These are phyloP conservation scores for Suillus fuscotomentosus DNA, from an alignment of 768 basidiomycete species.

Conservation along the genomic window DNA sequence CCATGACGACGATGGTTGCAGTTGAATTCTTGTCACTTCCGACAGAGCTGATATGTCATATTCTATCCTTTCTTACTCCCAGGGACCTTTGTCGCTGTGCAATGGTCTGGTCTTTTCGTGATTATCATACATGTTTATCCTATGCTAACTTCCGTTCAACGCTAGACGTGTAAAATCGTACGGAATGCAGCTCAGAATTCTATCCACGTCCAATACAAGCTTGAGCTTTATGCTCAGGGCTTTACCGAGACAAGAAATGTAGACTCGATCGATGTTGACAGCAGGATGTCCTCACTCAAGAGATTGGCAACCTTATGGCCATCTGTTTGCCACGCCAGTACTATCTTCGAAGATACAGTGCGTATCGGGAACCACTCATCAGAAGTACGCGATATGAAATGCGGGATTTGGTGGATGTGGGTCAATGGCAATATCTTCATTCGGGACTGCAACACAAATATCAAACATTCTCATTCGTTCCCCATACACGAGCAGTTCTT, in stretches of 20 bases:
- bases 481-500: not conserved
- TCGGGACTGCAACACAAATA: not conserved
- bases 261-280: not conserved
- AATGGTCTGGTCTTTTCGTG: not conserved
- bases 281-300: not conserved
- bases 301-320: not conserved
- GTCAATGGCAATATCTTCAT: not conserved
- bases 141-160: not conserved
- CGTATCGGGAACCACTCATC: not conserved
- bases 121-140: not conserved
- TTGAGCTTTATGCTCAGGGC: not conserved
- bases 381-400: not conserved
- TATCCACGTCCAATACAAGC: not conserved
- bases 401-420: conserved; percentile 1
- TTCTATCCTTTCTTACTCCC: not conserved
- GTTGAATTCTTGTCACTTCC: not conserved
- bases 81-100: not conserved
- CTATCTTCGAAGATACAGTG: not conserved
- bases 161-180: not conserved
- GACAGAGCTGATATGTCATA: not conserved
- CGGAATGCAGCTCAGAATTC: not conserved
- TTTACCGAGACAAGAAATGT: not conserved
- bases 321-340: not conserved
- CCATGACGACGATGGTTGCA: not conserved
- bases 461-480: not conserved